These are phyloP conservation scores for Boletellus deceptivus DNA, from an alignment of 1,284 basidiomycete genomes.

Conservation along the genomic window DNA sequence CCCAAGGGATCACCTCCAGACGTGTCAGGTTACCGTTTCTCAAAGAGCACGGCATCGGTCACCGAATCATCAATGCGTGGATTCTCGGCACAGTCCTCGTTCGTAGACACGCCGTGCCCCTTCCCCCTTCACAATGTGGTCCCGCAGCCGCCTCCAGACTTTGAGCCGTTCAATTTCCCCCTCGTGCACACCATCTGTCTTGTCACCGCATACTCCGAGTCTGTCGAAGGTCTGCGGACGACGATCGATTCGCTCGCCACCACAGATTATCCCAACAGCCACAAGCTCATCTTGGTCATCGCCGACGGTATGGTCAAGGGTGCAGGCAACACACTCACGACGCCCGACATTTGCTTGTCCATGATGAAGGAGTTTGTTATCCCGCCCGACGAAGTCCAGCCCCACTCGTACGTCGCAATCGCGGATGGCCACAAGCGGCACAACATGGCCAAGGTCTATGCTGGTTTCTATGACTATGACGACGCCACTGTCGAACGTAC, in stretches of 20 bases:
- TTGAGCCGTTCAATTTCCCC: conserved; percentile 95
- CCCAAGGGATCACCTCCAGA: conserved; percentile 70
- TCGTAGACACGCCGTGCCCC: conserved; percentile 74
- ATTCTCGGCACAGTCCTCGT: conserved; percentile 43
- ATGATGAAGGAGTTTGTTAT: conserved; percentile 99
- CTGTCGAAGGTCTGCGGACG: conserved; percentile 93
- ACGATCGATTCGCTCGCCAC: conserved; percentile 97
- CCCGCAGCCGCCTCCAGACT: conserved; percentile 89
- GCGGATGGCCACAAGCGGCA: conserved; percentile 98
- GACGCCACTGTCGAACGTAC: conserved; percentile 86
- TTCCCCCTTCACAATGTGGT: conserved; percentile 92
- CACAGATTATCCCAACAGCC: conserved; percentile 98
- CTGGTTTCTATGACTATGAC: conserved; percentile 97
- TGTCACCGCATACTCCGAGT: conserved; percentile 98
- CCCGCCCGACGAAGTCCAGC: conserved; percentile 83
- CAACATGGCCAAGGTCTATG: conserved; percentile 99
- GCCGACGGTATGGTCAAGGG: conserved; percentile 99
- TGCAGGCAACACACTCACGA: conserved; percentile 81
- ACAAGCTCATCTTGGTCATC: conserved; percentile 95
- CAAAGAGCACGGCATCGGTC: conserved; percentile 82
- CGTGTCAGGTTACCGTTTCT: conserved; percentile 71
- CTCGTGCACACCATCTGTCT: conserved; percentile 93
- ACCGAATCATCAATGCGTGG: conserved; percentile 34
- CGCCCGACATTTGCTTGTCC: conserved; percentile 90
- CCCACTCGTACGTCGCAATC: conserved; percentile 97